A percentile compares a stretch with the other conserved stretches of the same genome.
Conservation (phyloP, 257 asterid genomes). For the Solanum bulbocastanum region DNA sequence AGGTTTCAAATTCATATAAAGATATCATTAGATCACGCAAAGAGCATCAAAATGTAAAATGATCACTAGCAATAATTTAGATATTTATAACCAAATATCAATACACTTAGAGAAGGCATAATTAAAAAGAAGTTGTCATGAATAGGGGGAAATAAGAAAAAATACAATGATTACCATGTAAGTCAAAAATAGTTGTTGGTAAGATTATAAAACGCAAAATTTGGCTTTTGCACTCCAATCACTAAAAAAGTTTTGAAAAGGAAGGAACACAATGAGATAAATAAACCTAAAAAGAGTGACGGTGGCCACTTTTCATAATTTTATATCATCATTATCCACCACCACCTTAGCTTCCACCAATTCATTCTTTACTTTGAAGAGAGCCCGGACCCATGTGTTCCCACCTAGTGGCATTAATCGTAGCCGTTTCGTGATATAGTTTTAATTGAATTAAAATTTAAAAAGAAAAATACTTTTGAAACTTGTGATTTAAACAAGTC, state of each 20-base stretch:
- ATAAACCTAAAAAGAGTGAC: constrained; percentile 9
- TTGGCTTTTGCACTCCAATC: background rate
- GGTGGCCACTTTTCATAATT: constrained; percentile 18
- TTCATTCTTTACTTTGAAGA: background rate
- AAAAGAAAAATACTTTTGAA: too few relatives aligned
- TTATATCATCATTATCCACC: constrained; percentile 7
- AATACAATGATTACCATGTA: background rate
- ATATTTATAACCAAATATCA: background rate
- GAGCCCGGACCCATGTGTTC: background rate
- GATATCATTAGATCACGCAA: background rate
- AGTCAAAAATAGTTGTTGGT: background rate
- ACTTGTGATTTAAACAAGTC: too few relatives aligned
- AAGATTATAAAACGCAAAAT: constrained; percentile 1
- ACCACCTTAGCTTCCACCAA: constrained; percentile 4
- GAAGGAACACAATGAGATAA: background rate
- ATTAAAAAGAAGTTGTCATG: background rate
- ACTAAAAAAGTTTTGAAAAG: background rate
- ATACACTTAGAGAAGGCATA: background rate
- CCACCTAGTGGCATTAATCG: background rate
- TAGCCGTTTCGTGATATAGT: background rate
- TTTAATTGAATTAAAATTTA: too few relatives aligned
- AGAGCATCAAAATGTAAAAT: background rate
- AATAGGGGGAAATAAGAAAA: background rate
- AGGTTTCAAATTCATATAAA: too few relatives aligned
- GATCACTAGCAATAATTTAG: background rate